These are phyloP conservation scores for Hortiboletus flavorubellus DNA, from an alignment of 768 basidiomycete genomes.

Conservation along the genomic window DNA sequence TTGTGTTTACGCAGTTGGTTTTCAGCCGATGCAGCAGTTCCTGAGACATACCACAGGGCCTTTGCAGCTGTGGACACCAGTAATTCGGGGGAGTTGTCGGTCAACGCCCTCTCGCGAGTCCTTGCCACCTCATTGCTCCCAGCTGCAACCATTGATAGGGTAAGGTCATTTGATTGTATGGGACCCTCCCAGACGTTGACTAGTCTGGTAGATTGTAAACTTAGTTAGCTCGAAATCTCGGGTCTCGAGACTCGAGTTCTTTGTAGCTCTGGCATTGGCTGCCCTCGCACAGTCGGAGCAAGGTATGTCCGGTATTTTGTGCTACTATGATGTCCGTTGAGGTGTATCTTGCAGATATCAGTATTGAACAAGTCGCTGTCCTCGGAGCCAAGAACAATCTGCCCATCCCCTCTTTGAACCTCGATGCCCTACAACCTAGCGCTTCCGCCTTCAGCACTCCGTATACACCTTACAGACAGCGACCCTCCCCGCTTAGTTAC, in stretches of 20 bases:
- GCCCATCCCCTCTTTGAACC: conserved; percentile 69
- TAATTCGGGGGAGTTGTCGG: conserved; percentile 73
- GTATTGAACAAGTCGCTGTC: conserved; percentile 77
- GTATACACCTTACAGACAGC: conserved; percentile 42
- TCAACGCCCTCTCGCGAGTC: conserved; percentile 79
- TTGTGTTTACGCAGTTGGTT: conserved; percentile 11
- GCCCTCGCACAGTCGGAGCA: conserved; percentile 81
- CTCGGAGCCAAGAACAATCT: conserved; percentile 75
- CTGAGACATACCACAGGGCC: conserved; percentile 70
- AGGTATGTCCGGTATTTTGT: conserved; percentile 42
- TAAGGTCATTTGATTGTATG: conserved; percentile 27
- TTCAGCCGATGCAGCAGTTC: conserved; percentile 76
- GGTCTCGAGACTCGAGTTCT: conserved; percentile 88
- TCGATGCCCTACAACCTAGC: conserved; percentile 53
- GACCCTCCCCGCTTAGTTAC: conserved; percentile 48
- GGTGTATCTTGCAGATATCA: conserved; percentile 50
- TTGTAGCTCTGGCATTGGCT: conserved; percentile 83
- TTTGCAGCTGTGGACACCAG: conserved; percentile 71
- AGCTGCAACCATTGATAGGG: conserved; percentile 80
- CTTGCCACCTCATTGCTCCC: conserved; percentile 75
- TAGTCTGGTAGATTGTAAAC: conserved; percentile 70
- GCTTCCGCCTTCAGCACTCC: conserved; percentile 47
- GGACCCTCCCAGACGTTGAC: neutral
- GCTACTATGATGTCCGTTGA: neutral
- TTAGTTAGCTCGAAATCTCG: conserved; percentile 77